phyloP scores from a whole-genome alignment of 1,284 basidiomycete species.

The Rhodotorula sp. region DNA sequence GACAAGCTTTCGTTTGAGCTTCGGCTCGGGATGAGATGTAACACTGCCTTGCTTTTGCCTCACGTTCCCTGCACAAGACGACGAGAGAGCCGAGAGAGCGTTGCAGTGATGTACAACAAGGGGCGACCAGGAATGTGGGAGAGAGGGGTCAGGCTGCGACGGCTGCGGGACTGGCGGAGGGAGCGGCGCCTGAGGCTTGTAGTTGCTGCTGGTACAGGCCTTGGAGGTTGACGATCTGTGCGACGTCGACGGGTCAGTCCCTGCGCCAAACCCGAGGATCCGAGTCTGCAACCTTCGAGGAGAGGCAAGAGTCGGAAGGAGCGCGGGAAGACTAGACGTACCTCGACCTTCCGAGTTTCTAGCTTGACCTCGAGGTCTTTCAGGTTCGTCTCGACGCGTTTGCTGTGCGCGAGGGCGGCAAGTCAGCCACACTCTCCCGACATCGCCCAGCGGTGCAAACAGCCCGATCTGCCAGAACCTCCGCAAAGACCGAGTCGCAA shows the following conservation, averaged over 20 bases:
- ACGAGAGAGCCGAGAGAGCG: too few species aligned
- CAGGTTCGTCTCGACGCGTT: slow-evolving; percentile 73
- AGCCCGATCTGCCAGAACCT: too few species aligned
- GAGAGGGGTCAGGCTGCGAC: neutral
- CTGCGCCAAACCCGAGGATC: neutral
- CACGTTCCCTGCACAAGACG: too few species aligned
- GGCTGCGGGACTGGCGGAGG: neutral
- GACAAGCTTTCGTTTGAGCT: too few species aligned
- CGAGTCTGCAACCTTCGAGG: neutral
- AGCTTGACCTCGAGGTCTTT: slow-evolving; percentile 69
- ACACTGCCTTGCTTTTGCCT: too few species aligned
- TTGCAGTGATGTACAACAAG: too few species aligned
- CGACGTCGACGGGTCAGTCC: neutral
- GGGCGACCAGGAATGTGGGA: neutral
- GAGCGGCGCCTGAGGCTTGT: neutral
- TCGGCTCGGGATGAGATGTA: too few species aligned
- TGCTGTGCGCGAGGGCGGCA: slow-evolving; percentile 54
- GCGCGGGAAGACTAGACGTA: slow-evolving; percentile 49
- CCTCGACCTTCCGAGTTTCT: slow-evolving; percentile 77
- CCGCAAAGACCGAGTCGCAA: too few species aligned
- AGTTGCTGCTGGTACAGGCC: slow-evolving; percentile 32
- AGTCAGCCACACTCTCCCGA: neutral
- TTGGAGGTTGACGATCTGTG: slow-evolving; percentile 40
- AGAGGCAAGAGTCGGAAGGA: neutral
- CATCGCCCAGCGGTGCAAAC: neutral